These are phyloP conservation scores for Thoreauomyces humboldtii DNA, from an alignment of 192 early-diverging fungal genomes.

Conservation along the genomic window DNA sequence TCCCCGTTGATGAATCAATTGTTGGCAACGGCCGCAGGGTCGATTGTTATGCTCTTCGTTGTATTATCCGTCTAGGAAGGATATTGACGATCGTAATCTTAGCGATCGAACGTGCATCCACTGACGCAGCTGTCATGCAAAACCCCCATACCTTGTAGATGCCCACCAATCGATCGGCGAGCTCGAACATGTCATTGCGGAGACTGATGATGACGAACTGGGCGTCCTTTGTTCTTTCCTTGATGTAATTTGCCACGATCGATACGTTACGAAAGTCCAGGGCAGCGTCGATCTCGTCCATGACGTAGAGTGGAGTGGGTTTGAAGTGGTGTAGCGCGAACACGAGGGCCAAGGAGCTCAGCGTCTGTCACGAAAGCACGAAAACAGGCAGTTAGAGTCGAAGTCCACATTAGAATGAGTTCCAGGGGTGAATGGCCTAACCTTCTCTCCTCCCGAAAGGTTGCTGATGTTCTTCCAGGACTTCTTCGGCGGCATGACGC, in stretches of 20 bases:
- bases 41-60: slow-evolving; percentile 77
- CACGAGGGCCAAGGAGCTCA: slow-evolving; percentile 96
- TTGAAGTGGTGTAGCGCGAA: slow-evolving; percentile 99
- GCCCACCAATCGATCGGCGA: slow-evolving; percentile 95
- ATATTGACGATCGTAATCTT: no score
- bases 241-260: slow-evolving; percentile 98
- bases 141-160: slow-evolving; percentile 97
- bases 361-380: slow-evolving; percentile 65
- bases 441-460: slow-evolving; percentile 99
- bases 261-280: slow-evolving; percentile 98
- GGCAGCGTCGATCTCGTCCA: slow-evolving; percentile 99
- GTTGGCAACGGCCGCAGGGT: slow-evolving; percentile 40
- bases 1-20: neutral
- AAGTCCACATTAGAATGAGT: no score
- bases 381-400: no score
- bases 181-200: slow-evolving; percentile 99
- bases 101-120: no score
- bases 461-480: slow-evolving; percentile 99
- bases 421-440: slow-evolving; percentile 24
- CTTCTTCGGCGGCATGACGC: slow-evolving; percentile 99
- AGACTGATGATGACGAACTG: slow-evolving; percentile 99
- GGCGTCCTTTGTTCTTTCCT: slow-evolving; percentile 92
- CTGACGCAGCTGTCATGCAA: no score
- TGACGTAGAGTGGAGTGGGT: slow-evolving; percentile 98
- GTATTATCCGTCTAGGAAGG: slow-evolving; percentile 69